Evolutionary conservation across 208 protist species (phyloP).

Genomic region (Trypanosoma avium): DNA sequence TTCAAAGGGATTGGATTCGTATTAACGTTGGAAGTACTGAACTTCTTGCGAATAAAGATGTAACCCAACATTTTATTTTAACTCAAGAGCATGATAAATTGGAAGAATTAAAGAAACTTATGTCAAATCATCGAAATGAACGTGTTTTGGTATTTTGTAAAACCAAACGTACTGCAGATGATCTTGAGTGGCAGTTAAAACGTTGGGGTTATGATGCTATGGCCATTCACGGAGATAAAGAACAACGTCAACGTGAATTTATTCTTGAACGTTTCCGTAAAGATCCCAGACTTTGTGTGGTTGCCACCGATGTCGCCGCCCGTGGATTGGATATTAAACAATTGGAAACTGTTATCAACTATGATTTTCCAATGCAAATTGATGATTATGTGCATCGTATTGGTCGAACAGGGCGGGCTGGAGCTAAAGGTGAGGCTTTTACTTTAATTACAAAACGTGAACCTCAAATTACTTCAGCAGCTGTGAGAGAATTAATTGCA

Average conservation of each 20-base stretch:
- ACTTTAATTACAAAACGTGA: slow-evolving; percentile 89
- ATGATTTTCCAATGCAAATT: slow-evolving; percentile 99
- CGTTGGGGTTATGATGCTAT: slow-evolving; percentile 75
- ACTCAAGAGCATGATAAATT: slow-evolving; percentile 75
- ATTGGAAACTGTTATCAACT: slow-evolving; percentile 99
- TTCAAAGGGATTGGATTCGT: slow-evolving; percentile 91
- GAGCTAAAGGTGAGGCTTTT: slow-evolving; percentile 82
- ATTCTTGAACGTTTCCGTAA: slow-evolving; percentile 89
- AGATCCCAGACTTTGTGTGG: slow-evolving; percentile 73
- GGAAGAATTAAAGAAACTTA: slow-evolving; percentile 74
- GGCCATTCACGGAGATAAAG: slow-evolving; percentile 94
- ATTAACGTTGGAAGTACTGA: slow-evolving; percentile 93
- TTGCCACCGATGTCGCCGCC: slow-evolving; percentile 94
- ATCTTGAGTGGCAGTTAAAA: slow-evolving; percentile 85
- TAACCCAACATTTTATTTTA: slow-evolving; percentile 86
- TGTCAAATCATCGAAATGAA: slow-evolving; percentile 66
- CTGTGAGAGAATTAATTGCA: slow-evolving; percentile 57
- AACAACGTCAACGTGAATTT: slow-evolving; percentile 93
- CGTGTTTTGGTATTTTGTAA: slow-evolving; percentile 93
- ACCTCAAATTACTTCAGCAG: slow-evolving; percentile 89
- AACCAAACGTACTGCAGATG: slow-evolving; percentile 89
- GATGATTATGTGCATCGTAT: slow-evolving; percentile 99
- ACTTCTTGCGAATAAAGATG: slow-evolving; percentile 89
- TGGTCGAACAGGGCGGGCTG: slow-evolving; percentile 91
- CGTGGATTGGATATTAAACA: slow-evolving; percentile 98